These are phyloP conservation scores for Phytophthora constricta DNA, from an alignment of 352 stramenopile genomes.

Conservation along the genomic window DNA sequence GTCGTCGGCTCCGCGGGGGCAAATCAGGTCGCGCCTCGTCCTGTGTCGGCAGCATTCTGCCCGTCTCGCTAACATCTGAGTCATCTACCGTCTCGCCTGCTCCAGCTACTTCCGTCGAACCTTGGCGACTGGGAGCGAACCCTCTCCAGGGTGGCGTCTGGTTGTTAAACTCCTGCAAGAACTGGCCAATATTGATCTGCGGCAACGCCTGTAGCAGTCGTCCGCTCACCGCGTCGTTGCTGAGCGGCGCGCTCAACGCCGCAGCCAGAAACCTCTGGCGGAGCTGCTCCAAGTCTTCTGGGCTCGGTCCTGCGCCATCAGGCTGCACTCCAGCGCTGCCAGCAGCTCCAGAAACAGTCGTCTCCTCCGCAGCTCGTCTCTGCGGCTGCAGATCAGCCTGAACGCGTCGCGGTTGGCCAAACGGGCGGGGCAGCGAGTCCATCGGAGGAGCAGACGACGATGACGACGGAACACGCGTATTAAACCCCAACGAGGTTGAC, in stretches of 20 bases:
- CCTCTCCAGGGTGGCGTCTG: conserved; percentile 30
- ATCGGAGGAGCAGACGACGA: not conserved
- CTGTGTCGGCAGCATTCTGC: conserved; percentile 8
- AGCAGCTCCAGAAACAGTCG: conserved; percentile 10
- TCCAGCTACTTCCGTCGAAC: not conserved
- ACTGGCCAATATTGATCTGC: conserved; percentile 39
- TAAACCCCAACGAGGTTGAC: conserved; percentile 7
- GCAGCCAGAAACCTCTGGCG: conserved; percentile 17
- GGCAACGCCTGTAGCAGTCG: conserved; percentile 44
- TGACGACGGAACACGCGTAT: not conserved
- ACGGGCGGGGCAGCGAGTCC: conserved; percentile 30
- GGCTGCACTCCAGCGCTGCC: conserved; percentile 12
- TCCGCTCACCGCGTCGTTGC: conserved; percentile 33
- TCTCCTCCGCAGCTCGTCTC: conserved; percentile 7
- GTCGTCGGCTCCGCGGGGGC: conserved; percentile 23
- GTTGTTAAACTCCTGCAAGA: conserved; percentile 41
- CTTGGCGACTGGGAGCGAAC: conserved; percentile 22
- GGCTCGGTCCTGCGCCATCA: conserved; percentile 5
- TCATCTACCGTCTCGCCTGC: not conserved
- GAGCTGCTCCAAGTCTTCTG: conserved; percentile 23
- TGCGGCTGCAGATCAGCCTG: conserved; percentile 14
- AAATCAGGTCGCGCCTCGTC: conserved; percentile 6
- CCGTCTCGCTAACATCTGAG: conserved; percentile 22
- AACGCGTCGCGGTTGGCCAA: conserved; percentile 15
- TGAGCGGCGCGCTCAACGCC: conserved; percentile 32